Percentiles rank a stretch among this genome's conserved stretches.
Conservation (phyloP, 371 early-diverging fungal genomes). For the Mucor velutinosus region DNA sequence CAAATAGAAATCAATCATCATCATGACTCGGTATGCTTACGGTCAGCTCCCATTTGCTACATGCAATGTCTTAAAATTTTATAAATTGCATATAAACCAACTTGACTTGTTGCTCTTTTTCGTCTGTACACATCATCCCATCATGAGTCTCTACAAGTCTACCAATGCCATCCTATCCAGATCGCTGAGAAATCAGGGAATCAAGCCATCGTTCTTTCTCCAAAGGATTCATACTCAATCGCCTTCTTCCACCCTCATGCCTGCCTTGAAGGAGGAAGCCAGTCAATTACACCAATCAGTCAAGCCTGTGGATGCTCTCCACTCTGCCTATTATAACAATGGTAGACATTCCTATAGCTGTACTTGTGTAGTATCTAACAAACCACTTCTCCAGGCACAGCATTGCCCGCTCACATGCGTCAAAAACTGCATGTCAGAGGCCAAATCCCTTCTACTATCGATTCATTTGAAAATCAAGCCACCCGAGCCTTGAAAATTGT, state of each 20-base stretch:
- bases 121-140: background rate
- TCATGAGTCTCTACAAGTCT: background rate
- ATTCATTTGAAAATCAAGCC: conserved; percentile 71
- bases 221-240: conserved; percentile 10
- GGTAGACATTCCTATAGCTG: background rate
- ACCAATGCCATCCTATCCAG: background rate
- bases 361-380: background rate
- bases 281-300: background rate
- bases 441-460: conserved; percentile 71
- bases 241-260: conserved; percentile 7
- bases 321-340: conserved; percentile 17
- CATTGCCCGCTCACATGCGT: conserved; percentile 52
- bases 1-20: conserved; percentile 4
- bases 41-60: conserved; percentile 11
- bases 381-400: conserved; percentile 42
- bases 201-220: background rate
- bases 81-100: background rate
- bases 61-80: conserved; percentile 2
- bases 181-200: background rate
- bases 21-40: conserved; percentile 13
- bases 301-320: conserved; percentile 1
- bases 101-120: background rate
- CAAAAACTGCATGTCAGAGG: conserved; percentile 62
- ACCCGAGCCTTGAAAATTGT: conserved; percentile 71
- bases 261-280: conserved; percentile 8